These are phyloP conservation scores for Rhizopogon roseolus DNA, from an alignment of 768 basidiomycete genomes.

Conservation along the genomic window DNA sequence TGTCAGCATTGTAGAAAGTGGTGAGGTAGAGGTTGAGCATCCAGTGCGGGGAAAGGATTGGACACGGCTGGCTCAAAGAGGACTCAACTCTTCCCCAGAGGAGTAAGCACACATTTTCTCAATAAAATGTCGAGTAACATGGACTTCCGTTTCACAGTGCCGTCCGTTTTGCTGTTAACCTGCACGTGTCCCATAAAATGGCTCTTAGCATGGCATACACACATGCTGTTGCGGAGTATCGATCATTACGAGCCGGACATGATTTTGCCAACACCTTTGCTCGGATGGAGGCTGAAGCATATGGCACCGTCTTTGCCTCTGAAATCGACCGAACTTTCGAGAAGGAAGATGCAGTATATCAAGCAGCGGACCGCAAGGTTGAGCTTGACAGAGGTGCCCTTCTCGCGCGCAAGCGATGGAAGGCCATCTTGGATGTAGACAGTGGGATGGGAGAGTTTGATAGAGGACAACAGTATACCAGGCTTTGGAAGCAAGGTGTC, in stretches of 20 bases:
- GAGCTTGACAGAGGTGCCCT: slow-evolving; percentile 56
- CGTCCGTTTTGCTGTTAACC: slow-evolving; percentile 73
- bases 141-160: slow-evolving; percentile 43
- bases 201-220: slow-evolving; percentile 80
- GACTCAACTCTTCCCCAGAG: slow-evolving; percentile 80
- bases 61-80: slow-evolving; percentile 77
- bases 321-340: slow-evolving; percentile 59
- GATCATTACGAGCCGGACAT: slow-evolving; percentile 80
- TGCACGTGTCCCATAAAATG: slow-evolving; percentile 59
- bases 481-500: slow-evolving; percentile 66
- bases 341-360: slow-evolving; percentile 57
- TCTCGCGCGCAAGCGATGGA: slow-evolving; percentile 74
- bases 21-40: slow-evolving; percentile 49
- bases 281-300: slow-evolving; percentile 69
- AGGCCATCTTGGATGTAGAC: slow-evolving; percentile 49
- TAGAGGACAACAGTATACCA: slow-evolving; percentile 68
- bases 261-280: slow-evolving; percentile 75
- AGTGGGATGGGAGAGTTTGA: slow-evolving; percentile 51
- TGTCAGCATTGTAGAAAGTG: slow-evolving; percentile 69
- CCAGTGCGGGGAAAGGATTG: slow-evolving; percentile 58
- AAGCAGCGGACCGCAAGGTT: slow-evolving; percentile 52
- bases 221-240: slow-evolving; percentile 78
- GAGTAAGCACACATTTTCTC: slow-evolving; percentile 56
- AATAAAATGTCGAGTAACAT: slow-evolving; percentile 5
- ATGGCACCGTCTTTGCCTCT: slow-evolving; percentile 64